Base-by-base conservation (phyloP, 345 rosid species). In the Theobroma cacao region DNA sequence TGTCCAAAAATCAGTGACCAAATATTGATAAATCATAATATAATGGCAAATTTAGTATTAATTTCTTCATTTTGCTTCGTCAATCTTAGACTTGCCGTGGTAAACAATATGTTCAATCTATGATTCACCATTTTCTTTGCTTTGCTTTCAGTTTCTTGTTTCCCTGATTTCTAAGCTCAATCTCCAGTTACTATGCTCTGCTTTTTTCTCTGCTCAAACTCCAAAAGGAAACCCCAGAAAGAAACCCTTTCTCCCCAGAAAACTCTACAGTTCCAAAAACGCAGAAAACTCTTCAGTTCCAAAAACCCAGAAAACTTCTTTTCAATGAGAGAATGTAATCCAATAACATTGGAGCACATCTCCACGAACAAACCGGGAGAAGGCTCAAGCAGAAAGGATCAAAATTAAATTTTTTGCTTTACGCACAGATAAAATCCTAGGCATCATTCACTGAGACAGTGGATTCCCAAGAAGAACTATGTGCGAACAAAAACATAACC, bases 301-400 rank as follows among this genome's bases (percentile, higher is more conserved):
- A 11, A 38, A 65, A 66, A 33, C 40, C 22, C 67, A 62, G 67
- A 15, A 14, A 34, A 2, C 36, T 3, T 1, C 3, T 36, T 36
- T 36, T 3, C 13, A 64, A 15, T n/a, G 40, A 65, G 53, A 40
- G 36, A 41, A 75, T 75, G 71, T 75, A 61, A 75, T 62, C 71
- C 71, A 75, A 45, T 61, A 45, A 75, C 78, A 62, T 75, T 62
- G 71, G 72, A 62, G 78, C 78, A 62, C 30, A 62, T 30, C 71
- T 31, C 78, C 78, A 75, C 22, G 14, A 17, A 18, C 24, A 60
- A 11, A 64, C 13, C 11, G 17, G 72, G 72, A 76, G 63, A 64
- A 50, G 71, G 72, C 73, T 76, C 79, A 76, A 76, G 47, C 62
- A 76, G 63, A 76, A 48, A 63, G 72, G 63, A 76, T 76, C 43